A percentile compares a stretch with the other conserved stretches of the same genome.
phyloP scores from a whole-genome alignment of 306 rosid species.

The Lithocarpus polystachyus region DNA sequence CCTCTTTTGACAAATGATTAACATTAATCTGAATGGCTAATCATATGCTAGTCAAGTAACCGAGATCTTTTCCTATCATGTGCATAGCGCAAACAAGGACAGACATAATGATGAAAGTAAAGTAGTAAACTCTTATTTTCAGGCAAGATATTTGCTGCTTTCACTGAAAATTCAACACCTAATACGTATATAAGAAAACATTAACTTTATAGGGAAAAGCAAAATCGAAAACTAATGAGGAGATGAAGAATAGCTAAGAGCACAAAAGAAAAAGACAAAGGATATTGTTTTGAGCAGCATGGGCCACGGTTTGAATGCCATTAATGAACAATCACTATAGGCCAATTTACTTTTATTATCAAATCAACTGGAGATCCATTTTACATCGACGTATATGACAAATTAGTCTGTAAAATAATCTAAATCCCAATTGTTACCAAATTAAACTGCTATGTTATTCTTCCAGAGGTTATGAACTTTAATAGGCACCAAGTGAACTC shows the following conservation, averaged over 20 bases:
- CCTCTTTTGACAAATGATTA: slow-evolving; percentile 6
- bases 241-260: not conserved
- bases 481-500: no score
- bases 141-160: not conserved
- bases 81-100: slow-evolving; percentile 11
- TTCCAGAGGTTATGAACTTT: no score
- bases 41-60: not conserved
- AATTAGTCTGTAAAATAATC: not conserved
- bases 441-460: no score
- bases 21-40: not conserved
- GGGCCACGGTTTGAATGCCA: not conserved
- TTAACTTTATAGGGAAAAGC: not conserved
- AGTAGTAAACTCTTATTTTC: slow-evolving; percentile 19
- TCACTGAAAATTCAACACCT: slow-evolving; percentile 13
- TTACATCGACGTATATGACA: not conserved
- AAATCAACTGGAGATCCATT: not conserved
- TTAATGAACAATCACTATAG: not conserved
- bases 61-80: not conserved
- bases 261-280: not conserved
- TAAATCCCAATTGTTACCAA: not conserved
- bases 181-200: not conserved
- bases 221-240: not conserved
- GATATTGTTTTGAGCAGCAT: not conserved
- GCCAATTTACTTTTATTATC: not conserved
- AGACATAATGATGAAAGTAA: slow-evolving; percentile 18